A percentile compares a stretch with the other conserved stretches of the same genome.
phyloP scores from a whole-genome alignment of 2,329 filamentous ascomycete species.

The Paecilomyces formosus region DNA sequence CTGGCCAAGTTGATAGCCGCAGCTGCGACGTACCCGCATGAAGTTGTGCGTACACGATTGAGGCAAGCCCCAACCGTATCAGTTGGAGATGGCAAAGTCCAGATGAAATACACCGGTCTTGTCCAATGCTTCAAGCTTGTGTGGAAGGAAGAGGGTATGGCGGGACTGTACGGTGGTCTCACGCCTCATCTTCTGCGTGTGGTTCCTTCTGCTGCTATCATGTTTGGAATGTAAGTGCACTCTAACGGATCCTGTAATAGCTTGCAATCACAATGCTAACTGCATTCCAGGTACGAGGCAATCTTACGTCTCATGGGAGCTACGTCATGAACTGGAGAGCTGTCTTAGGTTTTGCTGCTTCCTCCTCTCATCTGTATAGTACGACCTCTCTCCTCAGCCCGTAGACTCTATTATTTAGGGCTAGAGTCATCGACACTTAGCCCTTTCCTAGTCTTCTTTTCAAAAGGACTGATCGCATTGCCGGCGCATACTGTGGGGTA shows the following conservation, averaged over 20 bases:
- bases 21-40: constrained; percentile 82
- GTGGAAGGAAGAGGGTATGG: constrained; percentile 80
- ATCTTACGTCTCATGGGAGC: neutral
- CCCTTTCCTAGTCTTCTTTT: neutral
- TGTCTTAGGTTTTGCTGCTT: neutral
- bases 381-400: neutral
- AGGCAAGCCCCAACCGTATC: constrained; percentile 79
- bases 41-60: constrained; percentile 77
- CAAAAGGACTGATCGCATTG: neutral
- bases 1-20: constrained; percentile 76
- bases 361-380: neutral
- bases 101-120: constrained; percentile 79
- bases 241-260: neutral
- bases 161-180: constrained; percentile 79
- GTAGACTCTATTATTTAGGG: neutral
- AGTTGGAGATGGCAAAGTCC: constrained; percentile 53
- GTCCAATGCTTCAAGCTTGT: constrained; percentile 82
- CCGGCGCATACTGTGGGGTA: neutral
- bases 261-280: neutral
- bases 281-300: neutral
- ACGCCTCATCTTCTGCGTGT: constrained; percentile 87
- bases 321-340: neutral
- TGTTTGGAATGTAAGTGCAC: constrained; percentile 73
- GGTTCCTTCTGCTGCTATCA: constrained; percentile 87
- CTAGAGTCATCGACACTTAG: neutral